Base-by-base conservation (phyloP, 352 stramenopile genomes). In the Peronospora destructor region DNA sequence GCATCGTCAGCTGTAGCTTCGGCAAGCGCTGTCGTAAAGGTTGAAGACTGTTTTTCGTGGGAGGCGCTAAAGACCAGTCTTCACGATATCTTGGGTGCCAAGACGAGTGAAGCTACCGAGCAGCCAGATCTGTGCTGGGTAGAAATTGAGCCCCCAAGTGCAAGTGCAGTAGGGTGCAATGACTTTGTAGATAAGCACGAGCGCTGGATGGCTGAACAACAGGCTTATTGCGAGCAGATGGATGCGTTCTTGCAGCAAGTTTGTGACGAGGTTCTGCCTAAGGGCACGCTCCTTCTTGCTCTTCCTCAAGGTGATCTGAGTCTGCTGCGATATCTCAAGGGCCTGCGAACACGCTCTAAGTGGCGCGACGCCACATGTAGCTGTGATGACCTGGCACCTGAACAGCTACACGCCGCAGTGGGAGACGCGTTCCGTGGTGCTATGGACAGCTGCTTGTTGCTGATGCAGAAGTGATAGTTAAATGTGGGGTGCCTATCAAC, bases 381-480 rank as follows among this genome's bases (percentile, higher is more conserved):
- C 14, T 47, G 42, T 32, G 59, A 69, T 39, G 54, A 61, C n/a
- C 4, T 64, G 4, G 54, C 50, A 21, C 49, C 56, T 0, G 68
- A 80, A 52, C 68, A 84, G 42, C 66, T 90, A 46, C 74, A 88
- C 17, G 72, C 71, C 2, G 75, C 77, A 6, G 64, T 87, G 32
- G 71, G 67, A 1, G 80, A 91, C 54, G 83, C 83, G 2, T 81
- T 85, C 42, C 59, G 69, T 32, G 77, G 80, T 9, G 67, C 59
- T 2, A 82, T 88, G 59, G 83, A 93, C 38, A 83, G 75, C 36
- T 87, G 75, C 39, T 48, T 86, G 10, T 93, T 93, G 61, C 65
- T 91, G 19, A 73, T 53, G 57, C 78, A 86, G 37, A 86, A 83
- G 53, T 44, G 37, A 56, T 45, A 68, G 16, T 14, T 25, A 13